phyloP scores from a whole-genome alignment of 495 filamentous ascomycete species.

The Wilcoxina mikolae region DNA sequence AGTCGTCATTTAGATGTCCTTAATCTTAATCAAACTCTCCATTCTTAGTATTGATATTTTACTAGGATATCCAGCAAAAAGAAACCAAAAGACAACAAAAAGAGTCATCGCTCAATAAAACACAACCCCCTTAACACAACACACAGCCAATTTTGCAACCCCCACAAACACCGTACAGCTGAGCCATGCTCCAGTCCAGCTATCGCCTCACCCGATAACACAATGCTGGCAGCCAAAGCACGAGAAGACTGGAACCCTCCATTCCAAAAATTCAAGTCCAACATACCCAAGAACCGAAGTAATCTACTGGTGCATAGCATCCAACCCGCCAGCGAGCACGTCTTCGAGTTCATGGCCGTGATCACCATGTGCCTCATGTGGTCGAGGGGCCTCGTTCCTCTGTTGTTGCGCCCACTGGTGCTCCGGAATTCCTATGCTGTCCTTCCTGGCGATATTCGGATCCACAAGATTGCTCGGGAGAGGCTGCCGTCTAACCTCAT shows the following conservation, averaged over 20 bases:
- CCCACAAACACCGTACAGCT: too few relatives aligned
- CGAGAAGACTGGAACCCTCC: neutral
- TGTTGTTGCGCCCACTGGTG: constrained; percentile 58
- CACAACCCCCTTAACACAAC: neutral
- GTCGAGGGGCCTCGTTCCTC: constrained; percentile 67
- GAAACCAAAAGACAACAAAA: neutral
- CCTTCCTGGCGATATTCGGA: constrained; percentile 33
- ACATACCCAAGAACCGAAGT: constrained; percentile 4
- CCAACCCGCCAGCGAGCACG: constrained; percentile 69
- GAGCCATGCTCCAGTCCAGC: too few relatives aligned
- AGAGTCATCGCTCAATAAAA: neutral
- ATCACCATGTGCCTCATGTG: constrained; percentile 55
- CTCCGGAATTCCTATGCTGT: constrained; percentile 49
- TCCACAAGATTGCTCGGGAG: constrained; percentile 36
- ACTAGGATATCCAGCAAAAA: too few relatives aligned
- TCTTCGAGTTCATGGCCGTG: constrained; percentile 52
- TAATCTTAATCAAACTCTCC: too few relatives aligned
- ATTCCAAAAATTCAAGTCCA: neutral
- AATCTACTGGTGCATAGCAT: constrained; percentile 36
- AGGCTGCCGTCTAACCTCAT: constrained; percentile 52
- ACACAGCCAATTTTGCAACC: neutral
- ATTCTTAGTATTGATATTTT: too few relatives aligned
- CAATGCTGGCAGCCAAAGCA: too few relatives aligned
- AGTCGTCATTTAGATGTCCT: too few relatives aligned
- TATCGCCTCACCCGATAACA: too few relatives aligned